Base-by-base conservation (phyloP, 257 asterid genomes). In the Gynochthodes officinalis region DNA sequence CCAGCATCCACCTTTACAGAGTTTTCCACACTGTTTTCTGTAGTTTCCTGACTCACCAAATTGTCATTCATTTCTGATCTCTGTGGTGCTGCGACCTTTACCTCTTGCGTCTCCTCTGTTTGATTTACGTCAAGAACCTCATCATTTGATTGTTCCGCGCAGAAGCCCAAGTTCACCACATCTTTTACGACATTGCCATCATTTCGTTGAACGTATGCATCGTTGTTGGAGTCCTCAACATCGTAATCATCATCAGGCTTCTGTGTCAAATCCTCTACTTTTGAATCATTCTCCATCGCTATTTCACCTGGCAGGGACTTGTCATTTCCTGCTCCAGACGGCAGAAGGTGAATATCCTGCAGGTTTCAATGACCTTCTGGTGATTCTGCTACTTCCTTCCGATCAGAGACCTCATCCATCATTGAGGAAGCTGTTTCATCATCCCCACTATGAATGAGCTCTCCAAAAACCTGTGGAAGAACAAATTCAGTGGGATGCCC, bases 31-130 rank as follows among this genome's bases (percentile, higher is more conserved):
- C 28, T 28, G 5, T 44, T 19, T 12, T 70, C 77, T 19, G 46
- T 27, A 35, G 42, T 43, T 67, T 57, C 78, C 30, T 69, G 49
- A 40, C 54, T 52, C 18, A 43, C 42, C 18, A 28, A 33, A 13
- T 25, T 83, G 28, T 32, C 23, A 4, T 66, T 64, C 2, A 12
- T 8, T 66, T 70, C 86, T 37, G 69, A 46, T 66, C 40, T 42
- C 43, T 32, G 48, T 33, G 39, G 32, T 23, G 30, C 50, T 44
- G 42, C 69, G 12, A 50, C 42, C n/a, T 37, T 12, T 5, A 43
- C 73, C 68, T 79, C 84, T 25, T 49, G 76, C 25, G 10, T 28
- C 67, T 35, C 79, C 63, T 64, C 73, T 14, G 30, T 60, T 42
- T 25, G 67, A 37, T 46, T 75, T 5, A 14, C 28, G 39, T 71